Evolutionary conservation across 2,329 filamentous ascomycete genomes (phyloP), one percentile per base, ranked within the genome.

Genomic region (Podosphaera fusca): DNA sequence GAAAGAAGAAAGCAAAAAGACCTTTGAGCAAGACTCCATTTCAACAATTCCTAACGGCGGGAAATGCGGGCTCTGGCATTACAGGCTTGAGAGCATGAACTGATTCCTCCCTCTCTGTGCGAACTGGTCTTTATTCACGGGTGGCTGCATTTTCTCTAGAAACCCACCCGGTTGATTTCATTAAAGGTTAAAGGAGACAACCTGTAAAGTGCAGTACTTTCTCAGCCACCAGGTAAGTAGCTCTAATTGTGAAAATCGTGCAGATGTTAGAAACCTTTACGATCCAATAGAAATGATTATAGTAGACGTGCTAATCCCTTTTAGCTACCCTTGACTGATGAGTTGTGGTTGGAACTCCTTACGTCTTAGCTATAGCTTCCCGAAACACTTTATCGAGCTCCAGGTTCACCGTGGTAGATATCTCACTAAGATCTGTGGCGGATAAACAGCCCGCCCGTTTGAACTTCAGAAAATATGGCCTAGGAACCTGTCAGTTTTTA

Each of bases 111-210:
- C 58, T 51, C 58, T 53, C 57, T 51, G 60, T 63, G 61, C 63
- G 63, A 66, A 64, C 64, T 66, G 64, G 62, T 66, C 62, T 61
- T 56, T 57, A 45, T 53, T 59, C 54, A 57, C 63, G 66, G 65
- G 63, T 65, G 63, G 64, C 65, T 66, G 65, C 65, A 67, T 64
- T 65, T 56, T 58, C 59, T 65, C 64, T 63, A 58, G 61, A 56
- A 57, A 62, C 50, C 10, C 21, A 5, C 59, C 62, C 59, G 57
- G 59, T 59, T 59, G 54, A 59, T 60, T 59, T 40, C 58, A 56
- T 56, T 56, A 57, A 63, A 59, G 59, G 58, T 64, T 63, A 63
- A 64, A 58, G 63, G 59, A 63, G 60, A 64, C 62, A 64, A 62
- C 55, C 63, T 36, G 8, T 21, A 45, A 45, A 2, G 40, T 30